These are phyloP conservation scores for Mucor circinelloides DNA, from an alignment of 371 early-diverging fungal genomes.

Conservation along the genomic window DNA sequence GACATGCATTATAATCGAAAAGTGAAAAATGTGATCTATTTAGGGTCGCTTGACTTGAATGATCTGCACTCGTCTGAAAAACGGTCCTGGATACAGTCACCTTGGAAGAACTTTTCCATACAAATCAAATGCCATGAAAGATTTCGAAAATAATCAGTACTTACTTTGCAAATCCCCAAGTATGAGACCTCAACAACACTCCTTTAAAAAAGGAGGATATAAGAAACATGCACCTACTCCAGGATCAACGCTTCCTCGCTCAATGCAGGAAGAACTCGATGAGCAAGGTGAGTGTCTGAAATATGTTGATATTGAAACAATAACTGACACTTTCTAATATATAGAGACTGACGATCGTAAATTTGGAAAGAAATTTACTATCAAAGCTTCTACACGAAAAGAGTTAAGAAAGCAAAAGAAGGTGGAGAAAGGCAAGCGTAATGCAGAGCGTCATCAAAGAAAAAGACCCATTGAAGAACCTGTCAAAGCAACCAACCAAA, in stretches of 20 bases:
- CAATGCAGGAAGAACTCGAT: conserved; percentile 41
- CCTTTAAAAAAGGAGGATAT: conserved; percentile 1
- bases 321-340: background rate
- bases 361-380: conserved; percentile 36
- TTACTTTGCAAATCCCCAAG: background rate
- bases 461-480: conserved; percentile 14
- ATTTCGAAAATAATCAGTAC: background rate
- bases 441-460: conserved; percentile 30
- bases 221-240: conserved; percentile 18
- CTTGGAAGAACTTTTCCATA: background rate
- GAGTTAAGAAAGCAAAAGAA: conserved; percentile 47
- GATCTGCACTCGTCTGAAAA: background rate
- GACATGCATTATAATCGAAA: too few species aligned
- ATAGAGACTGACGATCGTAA: conserved; percentile 40
- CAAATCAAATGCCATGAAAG: background rate
- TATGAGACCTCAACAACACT: conserved; percentile 14
- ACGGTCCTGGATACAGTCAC: background rate
- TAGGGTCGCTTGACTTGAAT: too few species aligned
- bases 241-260: conserved; percentile 36
- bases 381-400: conserved; percentile 35
- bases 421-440: conserved; percentile 42
- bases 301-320: background rate
- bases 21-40: too few species aligned
- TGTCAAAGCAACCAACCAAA: background rate
- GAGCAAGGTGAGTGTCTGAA: conserved; percentile 30